phyloP scores from a whole-genome alignment of 257 asterid genomes.

The Schizonepeta tenuifolia region DNA sequence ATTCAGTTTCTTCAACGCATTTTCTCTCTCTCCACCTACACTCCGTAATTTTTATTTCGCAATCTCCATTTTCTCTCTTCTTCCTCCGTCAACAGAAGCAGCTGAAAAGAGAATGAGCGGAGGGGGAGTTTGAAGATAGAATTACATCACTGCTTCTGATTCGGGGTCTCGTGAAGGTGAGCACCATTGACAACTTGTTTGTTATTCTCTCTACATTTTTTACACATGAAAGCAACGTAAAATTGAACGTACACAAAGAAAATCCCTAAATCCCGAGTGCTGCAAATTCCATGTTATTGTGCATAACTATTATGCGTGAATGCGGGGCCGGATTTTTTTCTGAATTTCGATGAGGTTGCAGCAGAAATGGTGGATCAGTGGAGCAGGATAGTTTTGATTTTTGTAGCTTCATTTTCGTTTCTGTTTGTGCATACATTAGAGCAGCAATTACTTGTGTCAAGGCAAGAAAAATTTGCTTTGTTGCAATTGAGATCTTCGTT shows the following conservation, averaged over 20 bases:
- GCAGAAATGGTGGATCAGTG: slow-evolving; percentile 68
- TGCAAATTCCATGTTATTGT: slow-evolving; percentile 18
- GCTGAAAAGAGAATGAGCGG: slow-evolving; percentile 40
- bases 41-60: slow-evolving; percentile 9
- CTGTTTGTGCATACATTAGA: slow-evolving; percentile 52
- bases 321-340: slow-evolving; percentile 42
- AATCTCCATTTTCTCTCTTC: slow-evolving; percentile 31
- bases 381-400: slow-evolving; percentile 43
- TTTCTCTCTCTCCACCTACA: slow-evolving; percentile 32
- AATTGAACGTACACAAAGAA: slow-evolving; percentile 38
- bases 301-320: slow-evolving; percentile 24
- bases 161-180: slow-evolving; percentile 44
- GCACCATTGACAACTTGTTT: slow-evolving; percentile 5
- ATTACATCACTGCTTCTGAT: slow-evolving; percentile 44
- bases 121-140: slow-evolving; percentile 28
- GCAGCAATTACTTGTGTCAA: slow-evolving; percentile 52
- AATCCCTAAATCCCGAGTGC: slow-evolving; percentile 36
- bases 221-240: slow-evolving; percentile 23
- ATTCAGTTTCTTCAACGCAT: slow-evolving; percentile 21
- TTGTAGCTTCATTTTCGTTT: slow-evolving; percentile 43
- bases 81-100: slow-evolving; percentile 47
- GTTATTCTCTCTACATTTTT: slow-evolving; percentile 1
- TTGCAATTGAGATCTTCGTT: slow-evolving; percentile 89
- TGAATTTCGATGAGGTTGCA: slow-evolving; percentile 68
- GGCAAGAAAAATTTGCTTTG: slow-evolving; percentile 65